Evolutionary conservation across 2,329 filamentous ascomycete species (phyloP).

Genomic region (Fusarium coffeatum): DNA sequence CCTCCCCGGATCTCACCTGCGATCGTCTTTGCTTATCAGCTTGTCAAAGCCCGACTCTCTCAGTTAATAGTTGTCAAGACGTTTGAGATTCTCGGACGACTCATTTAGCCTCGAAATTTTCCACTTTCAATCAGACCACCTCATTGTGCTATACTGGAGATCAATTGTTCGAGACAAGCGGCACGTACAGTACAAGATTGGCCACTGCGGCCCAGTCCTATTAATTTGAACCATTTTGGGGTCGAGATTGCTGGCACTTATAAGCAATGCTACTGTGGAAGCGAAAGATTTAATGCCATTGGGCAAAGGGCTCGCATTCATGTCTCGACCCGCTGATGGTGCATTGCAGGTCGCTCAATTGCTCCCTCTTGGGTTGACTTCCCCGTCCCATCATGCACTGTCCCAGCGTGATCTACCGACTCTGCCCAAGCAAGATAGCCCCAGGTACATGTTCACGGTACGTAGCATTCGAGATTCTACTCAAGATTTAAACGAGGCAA

Average conservation of each 20-base stretch:
- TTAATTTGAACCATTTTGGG: slow-evolving; percentile 5
- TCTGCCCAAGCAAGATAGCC: not conserved
- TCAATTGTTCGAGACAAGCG: slow-evolving; percentile 1
- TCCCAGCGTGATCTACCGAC: slow-evolving; percentile 36
- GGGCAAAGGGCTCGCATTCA: not conserved
- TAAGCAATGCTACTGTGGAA: not conserved
- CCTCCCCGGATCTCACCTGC: slow-evolving; percentile 1
- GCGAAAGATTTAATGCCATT: slow-evolving; percentile 1
- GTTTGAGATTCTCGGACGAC: not conserved
- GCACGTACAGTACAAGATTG: not conserved
- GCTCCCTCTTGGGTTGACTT: slow-evolving; percentile 4
- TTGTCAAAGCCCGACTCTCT: not conserved
- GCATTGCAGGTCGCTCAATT: not conserved
- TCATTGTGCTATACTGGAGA: not conserved
- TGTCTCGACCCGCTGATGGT: not conserved
- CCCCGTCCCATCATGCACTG: slow-evolving; percentile 6
- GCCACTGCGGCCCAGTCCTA: slow-evolving; percentile 13
- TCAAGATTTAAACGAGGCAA: slow-evolving; percentile 8
- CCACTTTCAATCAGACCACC: not conserved
- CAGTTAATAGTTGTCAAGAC: not conserved
- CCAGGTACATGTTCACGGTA: slow-evolving; percentile 1
- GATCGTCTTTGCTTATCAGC: not conserved
- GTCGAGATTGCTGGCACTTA: slow-evolving; percentile 5
- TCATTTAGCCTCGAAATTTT: not conserved
- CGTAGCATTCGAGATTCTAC: not conserved